A percentile compares a stretch with the other conserved stretches of the same genome.
phyloP scores from a whole-genome alignment of 2,329 filamentous ascomycete genomes.

The Microsporum canis region DNA sequence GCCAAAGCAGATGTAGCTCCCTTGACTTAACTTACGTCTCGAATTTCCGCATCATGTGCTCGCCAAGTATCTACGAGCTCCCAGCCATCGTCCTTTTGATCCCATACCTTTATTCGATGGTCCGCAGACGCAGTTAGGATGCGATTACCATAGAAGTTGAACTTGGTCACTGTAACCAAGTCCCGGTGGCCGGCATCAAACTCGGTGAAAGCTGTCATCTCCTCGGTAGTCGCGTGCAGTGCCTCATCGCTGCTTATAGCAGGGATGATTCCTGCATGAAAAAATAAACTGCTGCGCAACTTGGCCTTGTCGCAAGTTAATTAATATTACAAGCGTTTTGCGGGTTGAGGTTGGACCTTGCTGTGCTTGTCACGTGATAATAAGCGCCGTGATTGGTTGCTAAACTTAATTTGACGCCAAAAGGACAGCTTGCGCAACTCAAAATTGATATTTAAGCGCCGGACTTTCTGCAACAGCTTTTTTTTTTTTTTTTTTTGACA shows the following conservation, averaged over 20 bases:
- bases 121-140: slow-evolving; percentile 87
- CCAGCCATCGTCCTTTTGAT: slow-evolving; percentile 65
- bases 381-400: not conserved
- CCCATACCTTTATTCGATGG: slow-evolving; percentile 85
- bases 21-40: slow-evolving; percentile 56
- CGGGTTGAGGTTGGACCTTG: not conserved
- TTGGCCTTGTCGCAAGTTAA: not conserved
- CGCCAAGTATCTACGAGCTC: slow-evolving; percentile 75
- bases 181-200: slow-evolving; percentile 43
- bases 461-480: not conserved
- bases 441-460: not conserved
- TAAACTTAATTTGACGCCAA: not conserved
- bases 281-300: not conserved
- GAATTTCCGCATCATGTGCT: slow-evolving; percentile 79
- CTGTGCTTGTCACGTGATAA: not conserved
- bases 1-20: not conserved
- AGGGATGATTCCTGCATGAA: slow-evolving; percentile 3
- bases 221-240: not conserved
- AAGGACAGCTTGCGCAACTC: slow-evolving; percentile 1
- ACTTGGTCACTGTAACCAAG: slow-evolving; percentile 71
- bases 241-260: slow-evolving; percentile 1
- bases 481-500: not conserved
- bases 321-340: not conserved
- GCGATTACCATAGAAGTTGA: slow-evolving; percentile 85
- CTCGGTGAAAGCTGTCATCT: slow-evolving; percentile 31